Evolutionary conservation across 2,329 filamentous ascomycete species (phyloP).

Genomic region (Akanthomyces uredinophilus): DNA sequence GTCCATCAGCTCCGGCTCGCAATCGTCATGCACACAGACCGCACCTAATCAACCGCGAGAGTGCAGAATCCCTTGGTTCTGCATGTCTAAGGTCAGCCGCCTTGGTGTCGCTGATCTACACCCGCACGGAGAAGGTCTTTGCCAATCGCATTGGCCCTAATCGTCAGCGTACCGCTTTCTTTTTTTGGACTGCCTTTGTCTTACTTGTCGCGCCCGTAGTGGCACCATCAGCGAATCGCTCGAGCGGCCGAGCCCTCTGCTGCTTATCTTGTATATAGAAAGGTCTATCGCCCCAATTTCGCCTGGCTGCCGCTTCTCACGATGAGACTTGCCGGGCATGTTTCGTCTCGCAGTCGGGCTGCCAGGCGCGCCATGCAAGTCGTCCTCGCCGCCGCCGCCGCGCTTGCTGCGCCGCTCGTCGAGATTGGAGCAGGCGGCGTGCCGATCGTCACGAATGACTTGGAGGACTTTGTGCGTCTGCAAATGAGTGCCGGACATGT

Average conservation of each 20-base stretch:
- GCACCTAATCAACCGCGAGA: too few relatives aligned
- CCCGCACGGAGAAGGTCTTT: neutral
- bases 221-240: neutral
- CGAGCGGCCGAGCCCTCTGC: neutral
- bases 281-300: neutral
- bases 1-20: too few relatives aligned
- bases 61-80: neutral
- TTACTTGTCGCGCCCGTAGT: neutral
- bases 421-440: constrained; percentile 2
- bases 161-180: neutral
- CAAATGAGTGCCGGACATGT: constrained; percentile 33
- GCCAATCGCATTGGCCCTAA: neutral
- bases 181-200: neutral
- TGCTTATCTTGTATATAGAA: neutral
- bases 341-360: constrained; percentile 1
- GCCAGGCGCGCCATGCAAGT: constrained; percentile 1
- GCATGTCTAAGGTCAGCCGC: neutral
- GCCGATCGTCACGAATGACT: constrained; percentile 14
- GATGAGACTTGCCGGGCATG: neutral
- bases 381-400: neutral
- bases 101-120: neutral
- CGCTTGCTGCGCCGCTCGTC: neutral
- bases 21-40: too few relatives aligned
- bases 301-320: too few relatives aligned
- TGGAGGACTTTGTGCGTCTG: constrained; percentile 23